Percentiles rank a stretch among this genome's conserved stretches.
These are phyloP conservation scores for Apiospora rasikravindrae DNA, from an alignment of 2,329 filamentous ascomycete species.

Conservation along the genomic window DNA sequence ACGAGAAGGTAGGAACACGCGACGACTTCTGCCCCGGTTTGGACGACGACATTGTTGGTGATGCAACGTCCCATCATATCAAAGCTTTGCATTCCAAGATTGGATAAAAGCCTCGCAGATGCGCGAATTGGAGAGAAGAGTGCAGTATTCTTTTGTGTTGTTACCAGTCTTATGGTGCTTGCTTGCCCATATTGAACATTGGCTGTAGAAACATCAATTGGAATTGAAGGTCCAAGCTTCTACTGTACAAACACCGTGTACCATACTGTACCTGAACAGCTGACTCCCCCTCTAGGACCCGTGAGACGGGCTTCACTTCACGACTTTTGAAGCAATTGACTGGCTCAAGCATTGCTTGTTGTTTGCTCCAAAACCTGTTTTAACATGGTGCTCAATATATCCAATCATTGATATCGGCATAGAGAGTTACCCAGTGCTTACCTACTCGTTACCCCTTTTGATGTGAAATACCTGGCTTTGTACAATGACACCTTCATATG, in stretches of 20 bases:
- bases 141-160: not conserved
- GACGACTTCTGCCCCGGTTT: slow-evolving; percentile 33
- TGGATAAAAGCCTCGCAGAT: not conserved
- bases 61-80: slow-evolving; percentile 10
- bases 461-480: too few relatives aligned
- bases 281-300: not conserved
- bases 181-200: not conserved
- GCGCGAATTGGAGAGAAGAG: not conserved
- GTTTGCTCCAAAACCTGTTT: too few relatives aligned
- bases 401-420: too few relatives aligned
- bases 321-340: too few relatives aligned
- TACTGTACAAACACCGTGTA: not conserved
- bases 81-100: too few relatives aligned
- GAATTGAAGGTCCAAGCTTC: not conserved
- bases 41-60: slow-evolving; percentile 31
- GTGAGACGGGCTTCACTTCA: too few relatives aligned
- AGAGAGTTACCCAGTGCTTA: too few relatives aligned
- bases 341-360: too few relatives aligned
- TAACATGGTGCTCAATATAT: too few relatives aligned
- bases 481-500: not conserved
- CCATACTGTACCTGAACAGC: not conserved
- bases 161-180: not conserved
- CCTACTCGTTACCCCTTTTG: too few relatives aligned
- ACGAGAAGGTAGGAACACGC: slow-evolving; percentile 72
- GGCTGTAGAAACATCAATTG: not conserved